A percentile compares a stretch with the other conserved stretches of the same genome.
phyloP scores from a whole-genome alignment of 2,329 filamentous ascomycete species.

The Graphilbum fragrans region DNA sequence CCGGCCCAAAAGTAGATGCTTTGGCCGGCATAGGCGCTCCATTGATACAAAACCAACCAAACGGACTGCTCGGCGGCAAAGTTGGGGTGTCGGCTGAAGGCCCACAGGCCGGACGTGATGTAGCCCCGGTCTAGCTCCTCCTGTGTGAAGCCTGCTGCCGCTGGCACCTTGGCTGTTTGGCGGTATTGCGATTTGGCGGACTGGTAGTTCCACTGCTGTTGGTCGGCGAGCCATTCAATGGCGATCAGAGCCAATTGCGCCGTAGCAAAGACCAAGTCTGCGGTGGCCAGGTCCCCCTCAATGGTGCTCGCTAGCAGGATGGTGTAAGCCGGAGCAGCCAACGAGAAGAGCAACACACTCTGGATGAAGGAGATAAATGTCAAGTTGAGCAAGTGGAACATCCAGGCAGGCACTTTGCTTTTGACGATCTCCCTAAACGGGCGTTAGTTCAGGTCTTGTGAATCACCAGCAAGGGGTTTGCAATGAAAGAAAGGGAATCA shows the following conservation, averaged over 20 bases:
- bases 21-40: slow-evolving; percentile 65
- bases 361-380: slow-evolving; percentile 82
- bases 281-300: slow-evolving; percentile 31
- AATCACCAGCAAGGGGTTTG: no score
- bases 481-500: no score
- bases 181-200: slow-evolving; percentile 66
- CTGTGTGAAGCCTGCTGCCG: slow-evolving; percentile 42
- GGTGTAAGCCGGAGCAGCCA: slow-evolving; percentile 69
- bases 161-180: slow-evolving; percentile 57
- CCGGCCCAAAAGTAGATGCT: slow-evolving; percentile 69
- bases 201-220: slow-evolving; percentile 89
- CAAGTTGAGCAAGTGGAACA: slow-evolving; percentile 78
- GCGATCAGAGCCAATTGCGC: slow-evolving; percentile 38
- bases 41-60: slow-evolving; percentile 82
- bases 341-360: slow-evolving; percentile 65
- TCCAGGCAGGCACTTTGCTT: slow-evolving; percentile 43
- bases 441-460: background rate
- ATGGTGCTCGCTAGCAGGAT: slow-evolving; percentile 62
- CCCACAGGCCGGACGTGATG: slow-evolving; percentile 72
- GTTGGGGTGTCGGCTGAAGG: slow-evolving; percentile 84
- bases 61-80: slow-evolving; percentile 86
- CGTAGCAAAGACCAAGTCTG: slow-evolving; percentile 35
- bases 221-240: slow-evolving; percentile 72
- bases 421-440: slow-evolving; percentile 55
- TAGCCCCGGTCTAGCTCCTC: slow-evolving; percentile 86